Evolutionary conservation across 73 alveolate species (phyloP), one percentile per base, ranked within the genome.

Genomic region (Tetrahymena malaccensis): DNA sequence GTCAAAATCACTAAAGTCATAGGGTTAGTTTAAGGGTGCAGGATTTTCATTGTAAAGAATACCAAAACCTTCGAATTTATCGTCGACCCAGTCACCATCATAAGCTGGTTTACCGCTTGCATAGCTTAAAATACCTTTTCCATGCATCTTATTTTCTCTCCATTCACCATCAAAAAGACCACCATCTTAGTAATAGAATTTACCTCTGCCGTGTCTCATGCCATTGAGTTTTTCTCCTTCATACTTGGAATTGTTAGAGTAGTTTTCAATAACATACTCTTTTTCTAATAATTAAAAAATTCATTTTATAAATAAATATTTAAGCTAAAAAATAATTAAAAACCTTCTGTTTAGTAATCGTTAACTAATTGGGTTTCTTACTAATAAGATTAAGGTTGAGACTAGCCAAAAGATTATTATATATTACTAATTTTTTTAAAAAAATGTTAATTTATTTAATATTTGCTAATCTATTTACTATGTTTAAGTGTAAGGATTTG

Each of bases 101-200:
- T 95, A 95, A 9, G 97, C 97, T 27, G 97, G 97, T 34, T 95
- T 31, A 34, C 97, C 97, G 33, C 95, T 95, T 38, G 97, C 93
- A 95, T 95, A 95, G 93, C 94, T 85, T 10, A 95, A 17, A 85
- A 43, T 85, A 95, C 97, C 97, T 40, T 89, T 89, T 22, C 97
- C 97, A 85, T 95, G 97, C 97, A 95, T 95, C 55, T 95, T 85
- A 35, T 95, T 95, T 33, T 85, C 97, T 33, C 93, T 95, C 97
- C 97, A 95, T 50, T 93, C 97, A 43, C 97, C 97, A 95, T 95
- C 97, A 89, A 85, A 95, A 35, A 95, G 93, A 85, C 97, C 97
- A 34, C 97, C 97, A 89, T 95, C 97, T 93, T 95, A 31, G 43
- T 95, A 95, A 55, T 89, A 95, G 95, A 95, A 95, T 31, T 95